Base-by-base conservation (phyloP, 371 early-diverging fungal species). In the Amoeboaphelidium protococcarum region DNA sequence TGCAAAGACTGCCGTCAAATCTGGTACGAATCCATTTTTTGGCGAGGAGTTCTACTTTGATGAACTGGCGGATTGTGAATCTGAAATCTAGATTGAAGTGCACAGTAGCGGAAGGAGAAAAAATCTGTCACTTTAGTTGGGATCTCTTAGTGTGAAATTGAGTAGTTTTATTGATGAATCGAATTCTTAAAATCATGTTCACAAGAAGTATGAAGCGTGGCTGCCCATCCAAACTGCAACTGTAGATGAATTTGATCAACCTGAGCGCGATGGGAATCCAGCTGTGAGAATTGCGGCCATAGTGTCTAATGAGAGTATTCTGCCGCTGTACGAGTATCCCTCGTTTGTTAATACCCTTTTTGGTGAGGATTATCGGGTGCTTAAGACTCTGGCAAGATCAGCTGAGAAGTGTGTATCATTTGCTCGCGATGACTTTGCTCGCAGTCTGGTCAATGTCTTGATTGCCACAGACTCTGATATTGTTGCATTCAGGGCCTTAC, bases 21-120 rank as follows among this genome's bases (percentile, higher is more conserved):
- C 10, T 13, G 23, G 25, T 1, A n/a, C 2, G 1, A 24, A 13
- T 44, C 44, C 44, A n/a, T 44, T 44, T 20, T 44, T 23, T 23
- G 44, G 44, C 1, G 44, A 44, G 25, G 44, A 44, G 23, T 44
- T 44, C 20, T 10, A 44, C n/a, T 44, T 44, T 25, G 25, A 44
- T 4, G 12, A 44, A n/a, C 23, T 44, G 4, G 6, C 16, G n/a
- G 23, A 19, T n/a, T 44, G 44, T 16, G 6, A 22, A 44, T n/a
- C 6, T 24, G 23, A 44, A 22, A 24, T 44, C 19, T n/a, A 25
- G 4, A 25, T 44, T 19, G 16, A 19, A 3, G 12, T 44, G 19
- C 23, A 44, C 6, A 19, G n/a, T n/a, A 23, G 25, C 23, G 25
- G 23, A n/a, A 23, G n/a, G 6, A 44, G 44, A 22, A 44, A 25